Conservation (phyloP, 1,284 basidiomycete species). For the Sutorius eximius region DNA sequence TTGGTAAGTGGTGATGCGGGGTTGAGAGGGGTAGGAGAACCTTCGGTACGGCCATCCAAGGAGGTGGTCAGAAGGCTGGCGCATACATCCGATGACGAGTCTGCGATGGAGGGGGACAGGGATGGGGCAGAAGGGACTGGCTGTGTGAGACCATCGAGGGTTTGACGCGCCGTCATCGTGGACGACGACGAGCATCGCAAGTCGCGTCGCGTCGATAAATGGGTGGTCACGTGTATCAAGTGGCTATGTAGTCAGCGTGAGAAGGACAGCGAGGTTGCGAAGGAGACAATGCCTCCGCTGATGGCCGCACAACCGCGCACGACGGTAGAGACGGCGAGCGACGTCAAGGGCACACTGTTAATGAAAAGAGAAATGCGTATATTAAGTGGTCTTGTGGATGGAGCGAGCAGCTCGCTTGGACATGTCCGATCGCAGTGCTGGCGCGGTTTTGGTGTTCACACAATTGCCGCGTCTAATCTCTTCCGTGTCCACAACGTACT, state of each 20-base stretch:
- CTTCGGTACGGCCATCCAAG: constrained; percentile 57
- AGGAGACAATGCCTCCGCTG: constrained; percentile 9
- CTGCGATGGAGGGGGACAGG: constrained; percentile 5
- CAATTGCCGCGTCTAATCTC: constrained; percentile 17
- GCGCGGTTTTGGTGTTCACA: constrained; percentile 4
- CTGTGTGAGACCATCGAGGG: constrained; percentile 26
- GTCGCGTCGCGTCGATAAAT: constrained; percentile 11
- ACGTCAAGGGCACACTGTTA: constrained; percentile 6
- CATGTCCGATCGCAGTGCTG: background rate
- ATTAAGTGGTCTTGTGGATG: constrained; percentile 1
- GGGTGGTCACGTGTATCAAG: constrained; percentile 23
- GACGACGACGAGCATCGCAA: constrained; percentile 1
- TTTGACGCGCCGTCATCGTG: constrained; percentile 22
- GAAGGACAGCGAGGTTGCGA: constrained; percentile 14
- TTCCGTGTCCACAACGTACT: constrained; percentile 19
- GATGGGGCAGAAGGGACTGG: constrained; percentile 31
- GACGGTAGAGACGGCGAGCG: constrained; percentile 12
- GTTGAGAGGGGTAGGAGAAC: constrained; percentile 33
- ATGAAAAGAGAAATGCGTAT: constrained; percentile 1
- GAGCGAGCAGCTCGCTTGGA: constrained; percentile 1
- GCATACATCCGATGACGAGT: constrained; percentile 48
- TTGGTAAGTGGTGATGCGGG: constrained; percentile 18
- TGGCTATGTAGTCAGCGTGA: background rate
- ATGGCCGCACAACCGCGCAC: constrained; percentile 14
- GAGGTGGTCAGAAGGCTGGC: constrained; percentile 64